Evolutionary conservation across 2,329 filamentous ascomycete species (phyloP).

Genomic region (Thielaviopsis euricoi): DNA sequence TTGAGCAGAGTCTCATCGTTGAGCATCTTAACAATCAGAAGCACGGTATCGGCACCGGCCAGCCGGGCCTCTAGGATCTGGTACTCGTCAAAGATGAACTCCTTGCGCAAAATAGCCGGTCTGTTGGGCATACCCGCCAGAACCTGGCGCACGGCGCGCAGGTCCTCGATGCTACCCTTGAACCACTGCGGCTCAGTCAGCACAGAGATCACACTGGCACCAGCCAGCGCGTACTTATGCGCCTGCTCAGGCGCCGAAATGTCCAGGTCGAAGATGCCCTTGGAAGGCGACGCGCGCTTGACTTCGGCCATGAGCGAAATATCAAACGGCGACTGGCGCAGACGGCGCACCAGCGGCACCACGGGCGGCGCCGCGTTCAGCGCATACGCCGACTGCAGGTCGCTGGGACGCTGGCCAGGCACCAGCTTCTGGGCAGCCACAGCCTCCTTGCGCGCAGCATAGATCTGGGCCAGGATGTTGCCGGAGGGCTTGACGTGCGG

Average conservation of each 20-base stretch:
- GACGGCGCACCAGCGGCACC: slow-evolving; percentile 60
- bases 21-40: slow-evolving; percentile 98
- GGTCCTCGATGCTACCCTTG: slow-evolving; percentile 90
- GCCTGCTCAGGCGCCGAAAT: slow-evolving; percentile 84
- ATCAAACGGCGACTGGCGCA: slow-evolving; percentile 70
- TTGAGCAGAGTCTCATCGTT: slow-evolving; percentile 50
- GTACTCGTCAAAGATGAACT: slow-evolving; percentile 96
- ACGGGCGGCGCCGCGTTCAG: slow-evolving; percentile 72
- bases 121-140: slow-evolving; percentile 84
- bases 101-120: slow-evolving; percentile 82
- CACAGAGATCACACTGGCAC: slow-evolving; percentile 95
- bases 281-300: slow-evolving; percentile 90
- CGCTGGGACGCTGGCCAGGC: slow-evolving; percentile 66
- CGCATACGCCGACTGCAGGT: slow-evolving; percentile 75
- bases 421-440: slow-evolving; percentile 70
- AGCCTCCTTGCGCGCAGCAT: slow-evolving; percentile 57
- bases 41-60: slow-evolving; percentile 82
- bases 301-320: slow-evolving; percentile 95
- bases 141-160: slow-evolving; percentile 72
- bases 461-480: slow-evolving; percentile 85
- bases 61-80: slow-evolving; percentile 90
- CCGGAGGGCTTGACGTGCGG: slow-evolving; percentile 38
- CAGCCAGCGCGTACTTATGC: slow-evolving; percentile 77
- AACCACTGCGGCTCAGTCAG: slow-evolving; percentile 98
- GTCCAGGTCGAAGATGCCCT: slow-evolving; percentile 78